Base-by-base conservation (phyloP, 495 filamentous ascomycete species). In the Daldinia bambusicola region DNA sequence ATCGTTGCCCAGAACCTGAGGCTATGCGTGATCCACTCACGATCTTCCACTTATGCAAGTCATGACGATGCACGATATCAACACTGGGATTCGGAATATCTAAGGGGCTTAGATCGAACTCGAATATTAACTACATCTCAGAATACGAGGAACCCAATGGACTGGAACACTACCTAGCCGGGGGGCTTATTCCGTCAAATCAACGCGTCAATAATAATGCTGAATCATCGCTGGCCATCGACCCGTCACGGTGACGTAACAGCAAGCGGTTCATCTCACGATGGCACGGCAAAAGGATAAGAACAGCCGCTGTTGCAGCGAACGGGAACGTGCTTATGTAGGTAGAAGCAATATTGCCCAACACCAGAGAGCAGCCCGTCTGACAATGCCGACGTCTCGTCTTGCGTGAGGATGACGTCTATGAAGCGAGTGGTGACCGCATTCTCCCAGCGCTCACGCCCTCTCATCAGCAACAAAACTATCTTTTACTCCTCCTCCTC, bases 351-450 rank as follows among this genome's bases (percentile, higher is more conserved):
- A 3, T 26, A 3, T 26, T 26, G 1, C 26, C 26, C 26, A 26
- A 26, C 26, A 26, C 26, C 26, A 26, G 26, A 26, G 26, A 3
- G 26, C 26, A 3, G 26, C 26, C 22, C 38, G 8, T 7, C 8
- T n/a, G 12, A 14, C 32, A 3, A 60, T 56, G 50, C n/a, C 32
- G 43, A 8, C 10, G 26, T 34, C 6, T 59, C 34, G 31, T 53
- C 32, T 59, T 66, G 55, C 63, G 63, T 60, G 41, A 60, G 55
- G 2, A 66, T 66, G 63, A 66, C 63, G 63, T 60, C 63, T 53
- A 59, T 51, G 53, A 52, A 60, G 55, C 63, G n/a, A 66, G 63
- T 66, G 55, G 63, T 66, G 63, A 60, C 55, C 63, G 43, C 63
- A 66, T 60, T 52, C 12, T 41, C 55, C 16, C 41, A 32, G 43